Percentiles rank a stretch among this genome's conserved stretches.
phyloP scores from a whole-genome alignment of 2,329 filamentous ascomycete species.

The Arthroderma sp. region DNA sequence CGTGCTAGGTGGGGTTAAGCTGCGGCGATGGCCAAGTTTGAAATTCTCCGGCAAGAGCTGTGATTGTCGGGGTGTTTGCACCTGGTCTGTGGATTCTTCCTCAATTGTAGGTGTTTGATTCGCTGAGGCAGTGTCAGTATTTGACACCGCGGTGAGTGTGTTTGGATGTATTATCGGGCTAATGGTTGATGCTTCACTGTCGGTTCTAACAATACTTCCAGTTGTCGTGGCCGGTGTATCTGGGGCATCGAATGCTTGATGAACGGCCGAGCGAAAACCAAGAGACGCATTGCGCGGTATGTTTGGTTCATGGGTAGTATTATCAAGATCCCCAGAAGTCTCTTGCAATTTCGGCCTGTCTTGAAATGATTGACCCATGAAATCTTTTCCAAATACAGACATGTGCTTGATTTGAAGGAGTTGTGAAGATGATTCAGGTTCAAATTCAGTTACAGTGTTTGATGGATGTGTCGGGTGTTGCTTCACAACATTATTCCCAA shows the following conservation, averaged over 20 bases:
- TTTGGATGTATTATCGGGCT: slow-evolving; percentile 52
- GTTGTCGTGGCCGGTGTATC: slow-evolving; percentile 43
- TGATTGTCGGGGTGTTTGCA: slow-evolving; percentile 7
- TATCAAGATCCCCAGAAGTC: slow-evolving; percentile 3
- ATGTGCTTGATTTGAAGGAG: slow-evolving; percentile 1
- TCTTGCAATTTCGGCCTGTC: slow-evolving; percentile 4
- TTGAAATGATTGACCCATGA: slow-evolving; percentile 9
- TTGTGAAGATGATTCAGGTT: neutral
- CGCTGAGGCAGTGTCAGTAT: slow-evolving; percentile 25
- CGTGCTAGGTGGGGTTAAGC: slow-evolving; percentile 45
- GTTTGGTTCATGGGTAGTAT: slow-evolving; percentile 13
- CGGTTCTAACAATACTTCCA: slow-evolving; percentile 43
- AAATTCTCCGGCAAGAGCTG: slow-evolving; percentile 25
- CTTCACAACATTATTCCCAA: no score
- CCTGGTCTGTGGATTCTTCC: slow-evolving; percentile 21
- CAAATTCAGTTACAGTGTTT: no score
- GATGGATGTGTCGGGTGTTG: no score
- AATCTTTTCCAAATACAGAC: slow-evolving; percentile 23
- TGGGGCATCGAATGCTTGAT: slow-evolving; percentile 51
- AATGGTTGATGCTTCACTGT: slow-evolving; percentile 49
- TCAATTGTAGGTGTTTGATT: slow-evolving; percentile 41
- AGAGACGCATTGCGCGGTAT: slow-evolving; percentile 37
- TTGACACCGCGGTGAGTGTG: slow-evolving; percentile 30
- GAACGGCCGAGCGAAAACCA: slow-evolving; percentile 47
- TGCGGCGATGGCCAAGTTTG: slow-evolving; percentile 42